Evolutionary conservation across 306 rosid genomes (phyloP), one percentile per base, ranked within the genome.

Genomic region (Abrus precatorius): DNA sequence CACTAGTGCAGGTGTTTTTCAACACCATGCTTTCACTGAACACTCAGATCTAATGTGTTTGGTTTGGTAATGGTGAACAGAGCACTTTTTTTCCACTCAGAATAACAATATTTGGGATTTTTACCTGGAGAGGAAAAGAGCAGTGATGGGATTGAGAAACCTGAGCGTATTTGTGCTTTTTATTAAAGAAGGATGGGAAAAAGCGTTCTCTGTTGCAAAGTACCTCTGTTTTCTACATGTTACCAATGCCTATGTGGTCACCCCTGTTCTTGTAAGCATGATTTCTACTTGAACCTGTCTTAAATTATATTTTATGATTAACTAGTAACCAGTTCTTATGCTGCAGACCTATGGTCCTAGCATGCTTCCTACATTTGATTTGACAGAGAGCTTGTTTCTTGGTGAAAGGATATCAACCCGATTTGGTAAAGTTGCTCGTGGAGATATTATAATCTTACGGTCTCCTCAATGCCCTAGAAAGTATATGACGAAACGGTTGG

Each of bases 321-420:
- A 43, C 47, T 36, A 70, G 36, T 61, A 28, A 53, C 30, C 38
- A 56, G 56, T 69, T 87, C 30, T 36, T 3, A 10, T 77, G 84
- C 52, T 83, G 87, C 88, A 94, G 98, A 41, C 82, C 62, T 9
- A 5, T 54, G 98, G 98, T 75, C 90, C 98, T 65, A 94, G 98
- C 85, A 94, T 94, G 98, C 87, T 92, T 86, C 98, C 97, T 12
- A 33, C 89, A 56, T 48, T 92, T 0, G 87, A 80, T 64, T 71
- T 81, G 38, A 82, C 65, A 0, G 59, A 76, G 2, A 71, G 34
- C 38, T 0, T 86, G 65, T 43, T 80, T 34, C 48, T 92, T 38
- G 78, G 84, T 0, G 98, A 94, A 45, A 89, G 78, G 49, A 49
- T 87, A 80, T 91, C 97, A 54, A 47, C 88, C 40, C 86, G 89